Evolutionary conservation across 2,329 filamentous ascomycete species (phyloP).

Genomic region (Endoconidiophora polonica): DNA sequence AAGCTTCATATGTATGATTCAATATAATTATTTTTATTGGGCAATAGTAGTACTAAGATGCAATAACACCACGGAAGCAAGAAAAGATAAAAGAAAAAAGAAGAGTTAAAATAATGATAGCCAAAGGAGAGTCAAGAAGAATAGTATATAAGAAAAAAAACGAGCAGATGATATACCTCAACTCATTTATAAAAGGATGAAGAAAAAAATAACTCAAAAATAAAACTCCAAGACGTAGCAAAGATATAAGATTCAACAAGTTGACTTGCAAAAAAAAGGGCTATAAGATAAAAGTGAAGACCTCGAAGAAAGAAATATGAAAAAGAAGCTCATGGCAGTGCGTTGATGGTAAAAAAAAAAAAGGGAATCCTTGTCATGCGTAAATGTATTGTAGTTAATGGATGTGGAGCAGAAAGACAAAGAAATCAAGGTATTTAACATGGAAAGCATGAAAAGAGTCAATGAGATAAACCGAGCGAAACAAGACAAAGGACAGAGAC

Average conservation of each 20-base stretch:
- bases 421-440: neutral
- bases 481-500: slow-evolving; percentile 5
- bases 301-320: neutral
- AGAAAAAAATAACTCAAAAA: no score
- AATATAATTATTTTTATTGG: no score
- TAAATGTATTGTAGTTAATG: neutral
- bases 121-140: no score
- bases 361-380: neutral
- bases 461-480: neutral
- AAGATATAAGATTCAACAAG: no score
- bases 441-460: slow-evolving; percentile 5
- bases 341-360: neutral
- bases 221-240: no score
- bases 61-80: neutral
- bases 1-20: no score
- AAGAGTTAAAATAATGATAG: neutral
- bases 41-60: slow-evolving; percentile 8
- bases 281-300: neutral
- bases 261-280: neutral
- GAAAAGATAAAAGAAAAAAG: neutral
- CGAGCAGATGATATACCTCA: no score
- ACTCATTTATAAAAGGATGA: no score
- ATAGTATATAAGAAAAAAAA: no score
- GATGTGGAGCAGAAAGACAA: neutral
- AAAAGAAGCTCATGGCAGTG: neutral